Percentiles rank a stretch among this genome's conserved stretches.
These are phyloP conservation scores for Hibiscus syriacus DNA, from an alignment of 345 rosid species.

Conservation along the genomic window DNA sequence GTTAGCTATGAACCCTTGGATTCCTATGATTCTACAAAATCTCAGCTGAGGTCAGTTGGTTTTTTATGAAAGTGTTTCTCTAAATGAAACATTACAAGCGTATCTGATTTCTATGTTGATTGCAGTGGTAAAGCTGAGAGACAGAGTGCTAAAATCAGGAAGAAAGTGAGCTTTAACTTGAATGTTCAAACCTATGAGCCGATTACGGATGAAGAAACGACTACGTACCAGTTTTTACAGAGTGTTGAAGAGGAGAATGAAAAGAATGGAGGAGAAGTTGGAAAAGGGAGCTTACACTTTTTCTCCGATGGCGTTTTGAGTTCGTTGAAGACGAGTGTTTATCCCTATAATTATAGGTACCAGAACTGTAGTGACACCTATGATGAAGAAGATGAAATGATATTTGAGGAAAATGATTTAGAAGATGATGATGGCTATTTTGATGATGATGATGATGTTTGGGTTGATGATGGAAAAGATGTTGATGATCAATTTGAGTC, in stretches of 20 bases:
- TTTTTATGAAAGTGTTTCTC: neutral
- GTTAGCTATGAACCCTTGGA: conserved; percentile 47
- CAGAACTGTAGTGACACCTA: conserved; percentile 50
- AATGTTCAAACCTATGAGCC: conserved; percentile 78
- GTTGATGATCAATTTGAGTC: conserved; percentile 9
- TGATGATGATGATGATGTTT: conserved; percentile 13
- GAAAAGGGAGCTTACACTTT: no score
- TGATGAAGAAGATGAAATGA: conserved; percentile 55
- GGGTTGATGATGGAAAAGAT: no score
- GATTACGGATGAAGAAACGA: conserved; percentile 24
- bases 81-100: no score
- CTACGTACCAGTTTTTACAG: conserved; percentile 18
- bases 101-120: neutral
- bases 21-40: conserved; percentile 27
- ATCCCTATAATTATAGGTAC: conserved; percentile 53
- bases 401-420: conserved; percentile 46
- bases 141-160: conserved; percentile 31
- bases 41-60: conserved; percentile 47
- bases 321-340: conserved; percentile 20
- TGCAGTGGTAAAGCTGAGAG: conserved; percentile 25
- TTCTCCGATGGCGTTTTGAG: conserved; percentile 5
- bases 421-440: conserved; percentile 33
- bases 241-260: conserved; percentile 36
- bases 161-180: conserved; percentile 83
- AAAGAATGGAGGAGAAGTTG: conserved; percentile 16